Conservation (phyloP, 2,329 filamentous ascomycete genomes). For the Penicillium sp. region DNA sequence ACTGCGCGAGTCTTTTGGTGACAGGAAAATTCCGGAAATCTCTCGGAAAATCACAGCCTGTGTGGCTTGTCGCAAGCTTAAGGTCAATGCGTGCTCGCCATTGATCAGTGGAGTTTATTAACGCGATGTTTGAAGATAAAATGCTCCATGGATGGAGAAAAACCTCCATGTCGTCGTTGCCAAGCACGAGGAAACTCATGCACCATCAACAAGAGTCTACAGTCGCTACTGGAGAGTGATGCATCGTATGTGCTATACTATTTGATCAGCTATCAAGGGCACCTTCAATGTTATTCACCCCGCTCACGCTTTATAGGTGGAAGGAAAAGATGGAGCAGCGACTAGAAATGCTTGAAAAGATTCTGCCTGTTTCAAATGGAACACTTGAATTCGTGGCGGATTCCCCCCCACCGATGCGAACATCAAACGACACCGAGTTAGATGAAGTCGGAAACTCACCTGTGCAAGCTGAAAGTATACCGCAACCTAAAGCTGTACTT, state of each 20-base stretch:
- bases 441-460: too few species aligned
- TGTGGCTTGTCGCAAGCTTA: slow-evolving; percentile 27
- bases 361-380: too few species aligned
- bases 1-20: slow-evolving; percentile 16
- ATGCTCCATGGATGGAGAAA: slow-evolving; percentile 5
- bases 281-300: not conserved
- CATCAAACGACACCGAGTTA: too few species aligned
- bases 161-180: slow-evolving; percentile 11
- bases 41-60: slow-evolving; percentile 32
- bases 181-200: slow-evolving; percentile 9
- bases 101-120: too few species aligned
- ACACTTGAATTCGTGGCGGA: too few species aligned
- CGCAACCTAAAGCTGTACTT: too few species aligned
- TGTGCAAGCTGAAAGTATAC: too few species aligned
- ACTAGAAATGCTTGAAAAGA: not conserved
- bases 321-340: not conserved
- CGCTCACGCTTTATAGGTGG: not conserved
- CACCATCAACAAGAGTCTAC: slow-evolving; percentile 11
- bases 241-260: slow-evolving; percentile 9
- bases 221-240: slow-evolving; percentile 11
- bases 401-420: too few species aligned
- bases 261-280: too few species aligned
- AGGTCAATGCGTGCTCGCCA: slow-evolving; percentile 5
- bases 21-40: slow-evolving; percentile 35
- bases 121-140: too few species aligned